Percentiles rank a stretch among this genome's conserved stretches.
These are phyloP conservation scores for Symbiodinium natans DNA, from an alignment of 73 alveolate species.

Conservation along the genomic window DNA sequence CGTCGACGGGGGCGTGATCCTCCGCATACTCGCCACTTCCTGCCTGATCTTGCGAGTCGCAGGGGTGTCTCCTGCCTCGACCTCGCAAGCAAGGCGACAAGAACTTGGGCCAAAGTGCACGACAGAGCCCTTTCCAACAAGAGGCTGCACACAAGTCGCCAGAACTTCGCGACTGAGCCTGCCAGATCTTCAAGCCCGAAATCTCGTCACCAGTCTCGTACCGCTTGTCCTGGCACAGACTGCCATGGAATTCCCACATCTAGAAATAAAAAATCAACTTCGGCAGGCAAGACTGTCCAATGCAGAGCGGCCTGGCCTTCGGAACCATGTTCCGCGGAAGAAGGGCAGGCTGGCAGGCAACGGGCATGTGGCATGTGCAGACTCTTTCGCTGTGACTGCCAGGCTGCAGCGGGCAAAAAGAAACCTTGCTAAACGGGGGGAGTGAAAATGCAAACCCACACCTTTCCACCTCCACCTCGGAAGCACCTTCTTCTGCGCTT, in stretches of 20 bases:
- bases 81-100: not conserved
- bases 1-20: too few species aligned
- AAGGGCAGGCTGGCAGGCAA: constrained; percentile 16
- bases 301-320: not conserved
- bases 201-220: constrained; percentile 58
- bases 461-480: too few species aligned
- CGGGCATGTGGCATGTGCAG: too few species aligned
- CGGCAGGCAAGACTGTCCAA: not conserved
- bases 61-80: not conserved
- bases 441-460: too few species aligned
- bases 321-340: constrained; percentile 76
- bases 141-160: too few species aligned
- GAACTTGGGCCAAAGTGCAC: too few species aligned
- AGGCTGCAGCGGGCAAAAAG: not conserved
- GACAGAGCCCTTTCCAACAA: too few species aligned
- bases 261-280: not conserved
- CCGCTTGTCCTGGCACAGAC: constrained; percentile 12
- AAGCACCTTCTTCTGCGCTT: too few species aligned
- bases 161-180: too few species aligned
- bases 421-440: too few species aligned
- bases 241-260: not conserved
- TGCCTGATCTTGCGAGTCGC: not conserved
- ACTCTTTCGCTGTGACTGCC: not conserved
- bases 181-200: constrained; percentile 29
- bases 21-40: not conserved